Evolutionary conservation across 305 asterid genomes (phyloP).

Genomic region (Solanum aculeatissimum): DNA sequence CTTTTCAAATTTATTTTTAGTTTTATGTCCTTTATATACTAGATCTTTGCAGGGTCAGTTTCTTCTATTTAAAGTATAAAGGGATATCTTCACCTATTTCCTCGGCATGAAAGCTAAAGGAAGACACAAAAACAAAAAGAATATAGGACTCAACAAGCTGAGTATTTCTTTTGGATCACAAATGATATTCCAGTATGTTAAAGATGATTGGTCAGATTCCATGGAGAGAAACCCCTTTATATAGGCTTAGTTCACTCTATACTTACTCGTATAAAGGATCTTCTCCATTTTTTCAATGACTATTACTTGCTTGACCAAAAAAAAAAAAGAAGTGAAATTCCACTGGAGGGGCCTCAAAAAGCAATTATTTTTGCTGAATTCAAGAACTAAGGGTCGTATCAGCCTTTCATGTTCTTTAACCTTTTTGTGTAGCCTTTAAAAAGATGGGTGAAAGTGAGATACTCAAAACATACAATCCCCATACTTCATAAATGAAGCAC

Average conservation of each 20-base stretch:
- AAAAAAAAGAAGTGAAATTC: neutral
- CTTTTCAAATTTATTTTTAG: neutral
- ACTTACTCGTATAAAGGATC: neutral
- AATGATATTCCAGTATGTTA: neutral
- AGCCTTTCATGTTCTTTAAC: neutral
- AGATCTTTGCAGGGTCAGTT: neutral
- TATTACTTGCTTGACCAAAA: neutral
- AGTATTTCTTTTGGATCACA: neutral
- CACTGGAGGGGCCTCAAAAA: neutral
- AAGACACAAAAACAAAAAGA: neutral
- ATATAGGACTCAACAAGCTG: neutral
- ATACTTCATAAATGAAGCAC: neutral
- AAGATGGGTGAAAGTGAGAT: neutral
- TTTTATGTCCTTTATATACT: neutral
- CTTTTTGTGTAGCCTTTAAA: neutral
- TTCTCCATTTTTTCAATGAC: neutral
- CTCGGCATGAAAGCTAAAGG: neutral
- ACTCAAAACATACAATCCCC: neutral
- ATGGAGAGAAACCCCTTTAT: neutral
- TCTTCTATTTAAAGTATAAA: neutral
- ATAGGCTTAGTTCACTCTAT: neutral
- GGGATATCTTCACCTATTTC: neutral
- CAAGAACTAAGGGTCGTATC: neutral
- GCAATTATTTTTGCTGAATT: neutral
- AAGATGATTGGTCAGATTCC: neutral